Evolutionary conservation across 2,329 filamentous ascomycete genomes (phyloP).

Genomic region (Sordariomycetes sp.): DNA sequence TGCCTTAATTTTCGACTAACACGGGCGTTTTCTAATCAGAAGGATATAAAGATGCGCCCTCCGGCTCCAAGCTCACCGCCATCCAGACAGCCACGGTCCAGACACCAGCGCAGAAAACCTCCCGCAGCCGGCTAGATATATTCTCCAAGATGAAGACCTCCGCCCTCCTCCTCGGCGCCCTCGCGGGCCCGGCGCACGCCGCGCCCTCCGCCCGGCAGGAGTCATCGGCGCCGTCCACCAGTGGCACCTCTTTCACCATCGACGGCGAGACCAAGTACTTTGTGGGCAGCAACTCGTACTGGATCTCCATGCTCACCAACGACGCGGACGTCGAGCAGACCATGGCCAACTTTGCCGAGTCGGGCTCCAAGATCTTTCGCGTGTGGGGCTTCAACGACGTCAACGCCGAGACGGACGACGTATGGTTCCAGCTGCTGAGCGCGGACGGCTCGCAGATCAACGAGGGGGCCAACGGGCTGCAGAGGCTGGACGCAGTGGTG

Average conservation of each 20-base stretch:
- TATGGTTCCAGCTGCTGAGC: conserved; percentile 42
- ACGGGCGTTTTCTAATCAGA: not conserved
- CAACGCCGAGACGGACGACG: conserved; percentile 23
- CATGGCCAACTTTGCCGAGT: conserved; percentile 32
- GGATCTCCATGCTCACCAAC: conserved; percentile 42
- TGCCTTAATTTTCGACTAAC: not conserved
- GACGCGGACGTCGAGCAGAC: conserved; percentile 45
- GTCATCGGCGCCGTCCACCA: conserved; percentile 11
- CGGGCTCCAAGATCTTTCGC: conserved; percentile 46
- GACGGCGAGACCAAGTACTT: conserved; percentile 36
- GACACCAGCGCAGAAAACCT: not conserved
- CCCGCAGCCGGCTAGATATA: not conserved
- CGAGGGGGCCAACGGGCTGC: conserved; percentile 48
- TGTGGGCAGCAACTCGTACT: conserved; percentile 46
- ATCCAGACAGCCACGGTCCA: not conserved
- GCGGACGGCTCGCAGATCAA: conserved; percentile 44
- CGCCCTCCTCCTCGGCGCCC: not conserved
- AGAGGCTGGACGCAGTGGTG: conserved; percentile 52
- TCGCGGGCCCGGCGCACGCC: not conserved
- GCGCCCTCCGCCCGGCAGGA: conserved; percentile 7
- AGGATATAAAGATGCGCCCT: not conserved
- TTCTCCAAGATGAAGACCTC: not conserved
- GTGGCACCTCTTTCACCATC: conserved; percentile 26
- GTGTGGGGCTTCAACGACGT: conserved; percentile 54
- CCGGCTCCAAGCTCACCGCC: not conserved